A percentile compares a stretch with the other conserved stretches of the same genome.
phyloP scores from a whole-genome alignment of 2,329 filamentous ascomycete genomes.

The Byssothecium circinans region DNA sequence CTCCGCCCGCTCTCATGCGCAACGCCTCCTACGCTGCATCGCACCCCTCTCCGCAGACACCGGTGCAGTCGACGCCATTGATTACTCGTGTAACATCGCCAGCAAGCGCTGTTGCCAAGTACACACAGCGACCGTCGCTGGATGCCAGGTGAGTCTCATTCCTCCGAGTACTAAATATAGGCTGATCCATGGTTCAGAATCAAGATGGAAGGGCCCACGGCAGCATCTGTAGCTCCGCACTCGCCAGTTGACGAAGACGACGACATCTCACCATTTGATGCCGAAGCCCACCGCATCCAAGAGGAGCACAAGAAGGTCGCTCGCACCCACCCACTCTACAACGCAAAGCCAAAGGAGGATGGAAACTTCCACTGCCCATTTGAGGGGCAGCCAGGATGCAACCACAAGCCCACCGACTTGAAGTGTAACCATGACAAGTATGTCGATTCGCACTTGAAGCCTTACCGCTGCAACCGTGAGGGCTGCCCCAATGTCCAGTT shows the following conservation, averaged over 20 bases:
- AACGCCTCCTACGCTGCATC: conserved; percentile 30
- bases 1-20: conserved; percentile 24
- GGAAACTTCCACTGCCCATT: conserved; percentile 94
- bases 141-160: conserved; percentile 23
- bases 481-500: conserved; percentile 85
- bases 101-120: conserved; percentile 29
- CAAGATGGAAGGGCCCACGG: conserved; percentile 31
- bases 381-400: conserved; percentile 72
- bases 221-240: conserved; percentile 24
- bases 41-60: conserved; percentile 25
- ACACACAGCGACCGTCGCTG: conserved; percentile 21
- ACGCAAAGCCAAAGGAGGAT: conserved; percentile 65
- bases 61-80: conserved; percentile 27
- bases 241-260: conserved; percentile 32
- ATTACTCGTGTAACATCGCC: conserved; percentile 36
- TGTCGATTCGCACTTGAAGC: conserved; percentile 93
- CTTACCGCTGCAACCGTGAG: conserved; percentile 88
- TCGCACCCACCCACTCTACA: conserved; percentile 67
- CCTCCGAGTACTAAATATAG: not conserved
- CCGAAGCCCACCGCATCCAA: conserved; percentile 37
- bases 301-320: conserved; percentile 45
- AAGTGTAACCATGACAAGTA: conserved; percentile 99
- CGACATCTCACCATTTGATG: conserved; percentile 29
- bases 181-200: conserved; percentile 19
- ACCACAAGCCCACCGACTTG: conserved; percentile 90